A percentile compares a stretch with the other conserved stretches of the same genome.
Conservation (phyloP, 2,329 filamentous ascomycete species). For the Aphanocladium album region DNA sequence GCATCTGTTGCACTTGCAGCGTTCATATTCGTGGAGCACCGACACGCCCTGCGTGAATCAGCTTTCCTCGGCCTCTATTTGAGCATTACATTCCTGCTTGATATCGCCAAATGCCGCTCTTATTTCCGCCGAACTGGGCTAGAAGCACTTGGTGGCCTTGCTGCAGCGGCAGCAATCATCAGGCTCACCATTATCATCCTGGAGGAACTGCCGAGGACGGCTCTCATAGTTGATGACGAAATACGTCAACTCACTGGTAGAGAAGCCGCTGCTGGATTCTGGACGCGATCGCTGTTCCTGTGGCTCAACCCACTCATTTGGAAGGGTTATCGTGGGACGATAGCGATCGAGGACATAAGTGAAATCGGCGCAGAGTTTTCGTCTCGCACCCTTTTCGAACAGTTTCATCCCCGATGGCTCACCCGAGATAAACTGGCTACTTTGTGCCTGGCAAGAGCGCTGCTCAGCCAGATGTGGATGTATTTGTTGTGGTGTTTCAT, state of each 20-base stretch:
- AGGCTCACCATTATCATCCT: slow-evolving; percentile 25
- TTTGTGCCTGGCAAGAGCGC: background rate
- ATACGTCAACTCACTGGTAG: background rate
- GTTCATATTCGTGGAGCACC: slow-evolving; percentile 23
- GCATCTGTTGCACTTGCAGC: background rate
- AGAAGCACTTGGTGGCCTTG: slow-evolving; percentile 21
- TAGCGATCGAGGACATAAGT: background rate
- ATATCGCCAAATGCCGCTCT: slow-evolving; percentile 28
- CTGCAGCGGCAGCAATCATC: slow-evolving; percentile 20
- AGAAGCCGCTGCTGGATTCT: background rate
- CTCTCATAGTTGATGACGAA: background rate
- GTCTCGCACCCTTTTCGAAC: background rate
- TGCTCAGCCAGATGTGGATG: background rate
- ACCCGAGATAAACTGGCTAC: background rate
- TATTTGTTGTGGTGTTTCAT: background rate
- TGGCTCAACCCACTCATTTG: background rate
- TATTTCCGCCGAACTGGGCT: slow-evolving; percentile 26
- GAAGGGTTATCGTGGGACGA: background rate
- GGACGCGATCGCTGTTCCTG: background rate
- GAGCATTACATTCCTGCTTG: slow-evolving; percentile 27
- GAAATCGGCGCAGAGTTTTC: slow-evolving; percentile 3
- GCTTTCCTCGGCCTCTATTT: slow-evolving; percentile 28
- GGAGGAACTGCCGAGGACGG: slow-evolving; percentile 27
- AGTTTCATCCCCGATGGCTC: background rate
- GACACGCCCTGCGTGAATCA: slow-evolving; percentile 27